Conservation (phyloP, 805 yeast species). For the Candida nanaspora region DNA sequence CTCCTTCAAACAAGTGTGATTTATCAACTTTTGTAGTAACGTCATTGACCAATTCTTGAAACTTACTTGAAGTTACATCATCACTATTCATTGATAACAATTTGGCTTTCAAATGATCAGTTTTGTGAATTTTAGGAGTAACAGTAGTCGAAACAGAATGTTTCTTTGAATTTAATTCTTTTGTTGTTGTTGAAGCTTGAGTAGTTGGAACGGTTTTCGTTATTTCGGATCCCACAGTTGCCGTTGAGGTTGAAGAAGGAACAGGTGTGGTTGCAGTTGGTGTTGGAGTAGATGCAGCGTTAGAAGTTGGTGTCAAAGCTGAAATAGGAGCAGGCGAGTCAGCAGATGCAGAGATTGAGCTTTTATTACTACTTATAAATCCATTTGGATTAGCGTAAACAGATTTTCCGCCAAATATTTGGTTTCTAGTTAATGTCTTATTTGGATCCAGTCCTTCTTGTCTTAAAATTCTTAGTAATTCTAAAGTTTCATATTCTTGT, state of each 20-base stretch:
- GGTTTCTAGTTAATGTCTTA: conserved; percentile 30
- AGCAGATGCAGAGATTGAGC: not conserved
- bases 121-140: not conserved
- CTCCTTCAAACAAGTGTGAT: conserved; percentile 34
- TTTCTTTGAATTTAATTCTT: too few relatives aligned
- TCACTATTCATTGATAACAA: not conserved
- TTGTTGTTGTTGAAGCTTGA: not conserved
- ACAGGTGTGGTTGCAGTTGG: not conserved
- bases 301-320: not conserved
- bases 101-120: conserved; percentile 5
- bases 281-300: not conserved
- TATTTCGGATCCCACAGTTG: too few relatives aligned
- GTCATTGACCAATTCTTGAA: conserved; percentile 23
- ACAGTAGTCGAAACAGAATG: not conserved
- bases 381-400: conserved; percentile 1
- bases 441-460: conserved; percentile 34
- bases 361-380: not conserved
- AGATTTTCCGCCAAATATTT: conserved; percentile 12
- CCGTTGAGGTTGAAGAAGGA: too few relatives aligned
- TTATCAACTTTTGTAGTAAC: conserved; percentile 25
- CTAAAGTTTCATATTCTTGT: conserved; percentile 48
- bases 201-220: not conserved
- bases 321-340: not conserved
- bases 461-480: conserved; percentile 27
- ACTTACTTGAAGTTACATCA: conserved; percentile 1